phyloP scores from a whole-genome alignment of 2,329 filamentous ascomycete species.

The Claviceps quebecensis region DNA sequence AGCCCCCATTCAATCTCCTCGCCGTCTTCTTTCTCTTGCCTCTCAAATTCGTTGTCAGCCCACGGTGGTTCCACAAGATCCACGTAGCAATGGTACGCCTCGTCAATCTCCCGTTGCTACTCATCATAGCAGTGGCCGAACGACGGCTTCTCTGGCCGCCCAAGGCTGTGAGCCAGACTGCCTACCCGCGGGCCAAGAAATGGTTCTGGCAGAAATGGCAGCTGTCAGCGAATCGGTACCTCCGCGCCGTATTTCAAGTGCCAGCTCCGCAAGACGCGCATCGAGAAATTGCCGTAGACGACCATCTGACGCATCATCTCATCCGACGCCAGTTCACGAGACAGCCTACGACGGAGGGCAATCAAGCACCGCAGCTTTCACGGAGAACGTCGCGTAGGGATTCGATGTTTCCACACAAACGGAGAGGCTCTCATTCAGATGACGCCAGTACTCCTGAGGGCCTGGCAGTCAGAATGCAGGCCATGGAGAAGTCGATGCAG shows the following conservation, averaged over 20 bases:
- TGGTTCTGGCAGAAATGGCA: slow-evolving; percentile 54
- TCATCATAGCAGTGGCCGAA: slow-evolving; percentile 58
- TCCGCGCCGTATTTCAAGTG: slow-evolving; percentile 59
- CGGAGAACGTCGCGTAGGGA: slow-evolving; percentile 33
- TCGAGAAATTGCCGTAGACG: slow-evolving; percentile 43
- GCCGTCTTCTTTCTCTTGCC: slow-evolving; percentile 62
- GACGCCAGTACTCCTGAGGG: slow-evolving; percentile 27
- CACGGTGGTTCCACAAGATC: slow-evolving; percentile 82
- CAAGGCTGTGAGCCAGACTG: slow-evolving; percentile 9
- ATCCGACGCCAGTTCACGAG: slow-evolving; percentile 43
- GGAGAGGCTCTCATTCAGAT: slow-evolving; percentile 34
- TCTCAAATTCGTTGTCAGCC: slow-evolving; percentile 62
- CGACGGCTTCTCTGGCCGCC: slow-evolving; percentile 50
- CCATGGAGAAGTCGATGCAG: slow-evolving; percentile 34
- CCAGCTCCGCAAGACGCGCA: slow-evolving; percentile 49
- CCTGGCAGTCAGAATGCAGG: slow-evolving; percentile 29
- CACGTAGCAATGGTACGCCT: slow-evolving; percentile 64
- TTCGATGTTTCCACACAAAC: slow-evolving; percentile 40
- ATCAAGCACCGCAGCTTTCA: slow-evolving; percentile 9
- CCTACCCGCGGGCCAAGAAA: slow-evolving; percentile 15
- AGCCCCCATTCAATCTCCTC: slow-evolving; percentile 71
- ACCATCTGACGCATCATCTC: slow-evolving; percentile 42
- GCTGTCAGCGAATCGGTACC: slow-evolving; percentile 57
- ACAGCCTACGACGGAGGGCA: slow-evolving; percentile 22
- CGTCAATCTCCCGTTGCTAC: slow-evolving; percentile 61